A percentile compares a stretch with the other conserved stretches of the same genome.
Conservation (phyloP, 768 basidiomycete genomes). For the Lentinula aciculospora region DNA sequence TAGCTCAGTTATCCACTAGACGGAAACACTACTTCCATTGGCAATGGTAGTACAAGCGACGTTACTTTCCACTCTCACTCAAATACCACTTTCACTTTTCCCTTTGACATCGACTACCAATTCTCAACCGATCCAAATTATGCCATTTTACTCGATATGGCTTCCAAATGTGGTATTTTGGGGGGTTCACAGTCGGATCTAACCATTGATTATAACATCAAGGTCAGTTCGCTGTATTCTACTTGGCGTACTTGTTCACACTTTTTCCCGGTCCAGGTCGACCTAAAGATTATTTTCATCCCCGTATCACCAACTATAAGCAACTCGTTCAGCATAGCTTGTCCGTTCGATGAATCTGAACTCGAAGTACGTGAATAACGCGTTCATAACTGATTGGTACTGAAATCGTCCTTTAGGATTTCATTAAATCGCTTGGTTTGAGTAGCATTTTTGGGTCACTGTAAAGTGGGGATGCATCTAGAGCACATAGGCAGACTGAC, state of each 20-base stretch:
- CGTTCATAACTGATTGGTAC: too few relatives aligned
- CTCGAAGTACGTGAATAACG: conserved; percentile 17
- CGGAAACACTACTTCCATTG: conserved; percentile 62
- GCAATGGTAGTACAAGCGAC: conserved; percentile 46
- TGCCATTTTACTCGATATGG: conserved; percentile 56
- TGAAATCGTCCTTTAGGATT: not conserved
- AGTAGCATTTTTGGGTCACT: not conserved
- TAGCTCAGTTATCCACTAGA: conserved; percentile 76
- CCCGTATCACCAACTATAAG: conserved; percentile 63
- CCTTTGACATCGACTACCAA: conserved; percentile 64
- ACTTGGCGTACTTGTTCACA: not conserved
- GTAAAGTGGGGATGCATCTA: too few relatives aligned
- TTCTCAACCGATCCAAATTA: conserved; percentile 44
- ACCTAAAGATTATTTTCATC: conserved; percentile 58
- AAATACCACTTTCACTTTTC: conserved; percentile 68
- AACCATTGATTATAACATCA: conserved; percentile 60
- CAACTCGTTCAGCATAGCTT: conserved; percentile 55
- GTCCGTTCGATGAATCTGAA: conserved; percentile 44
- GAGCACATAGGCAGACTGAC: too few relatives aligned
- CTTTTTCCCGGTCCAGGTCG: conserved; percentile 36
- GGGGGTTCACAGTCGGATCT: conserved; percentile 43
- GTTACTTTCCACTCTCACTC: conserved; percentile 45
- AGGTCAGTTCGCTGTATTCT: conserved; percentile 32
- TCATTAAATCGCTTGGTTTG: conserved; percentile 2
- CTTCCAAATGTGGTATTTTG: conserved; percentile 51